Base-by-base conservation (phyloP, 192 early-diverging fungal species). In the Gryganskiella cystojenkinii region DNA sequence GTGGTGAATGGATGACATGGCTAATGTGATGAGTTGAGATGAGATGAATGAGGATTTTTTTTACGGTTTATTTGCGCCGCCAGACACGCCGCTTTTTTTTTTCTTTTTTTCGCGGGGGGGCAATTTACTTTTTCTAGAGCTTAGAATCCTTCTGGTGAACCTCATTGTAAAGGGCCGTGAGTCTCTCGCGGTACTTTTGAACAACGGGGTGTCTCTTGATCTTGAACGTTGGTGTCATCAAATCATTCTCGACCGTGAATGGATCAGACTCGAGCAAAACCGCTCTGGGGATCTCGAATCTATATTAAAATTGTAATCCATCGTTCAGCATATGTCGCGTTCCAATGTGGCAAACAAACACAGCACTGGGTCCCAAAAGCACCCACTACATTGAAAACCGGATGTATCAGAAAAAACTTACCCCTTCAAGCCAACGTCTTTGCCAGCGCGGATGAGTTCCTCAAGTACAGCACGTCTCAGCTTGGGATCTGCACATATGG, bases 201-300 rank as follows among this genome's bases (percentile, higher is more conserved):
- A 64, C 61, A 25, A 78, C 30, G 11, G 66, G 87, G 59, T 92
- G 89, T 72, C 96, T 86, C 61, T 95, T 95, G 42, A 95, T 83
- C 82, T 99, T 99, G 85, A 96, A 88, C 8, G 92, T 93, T 3
- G 94, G 94, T 0, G 95, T 95, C 70, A 96, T 81, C 28, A 93
- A 83, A 4, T 84, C 91, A 28, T 93, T 88, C 61, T 90, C 88
- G 27, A 92, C 85, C 9, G 85, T 68, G 78, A 95, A 95, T 24
- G 88, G 74, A n/a, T 87, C 86, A 1, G 84, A 31, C 34, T 90
- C 79, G n/a, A 96, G 55, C 24, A 85, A 56, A 19, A 95, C 75
- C 24, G 80, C 85, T 81, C 90, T 92, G 24, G 89, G 83, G n/a
- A 84, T 83, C 43, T 93, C 94, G 61, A 93, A 95, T 11, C 66